These are phyloP conservation scores for Zygoascus flipseniorum DNA, from an alignment of 805 yeast species.

Conservation along the genomic window DNA sequence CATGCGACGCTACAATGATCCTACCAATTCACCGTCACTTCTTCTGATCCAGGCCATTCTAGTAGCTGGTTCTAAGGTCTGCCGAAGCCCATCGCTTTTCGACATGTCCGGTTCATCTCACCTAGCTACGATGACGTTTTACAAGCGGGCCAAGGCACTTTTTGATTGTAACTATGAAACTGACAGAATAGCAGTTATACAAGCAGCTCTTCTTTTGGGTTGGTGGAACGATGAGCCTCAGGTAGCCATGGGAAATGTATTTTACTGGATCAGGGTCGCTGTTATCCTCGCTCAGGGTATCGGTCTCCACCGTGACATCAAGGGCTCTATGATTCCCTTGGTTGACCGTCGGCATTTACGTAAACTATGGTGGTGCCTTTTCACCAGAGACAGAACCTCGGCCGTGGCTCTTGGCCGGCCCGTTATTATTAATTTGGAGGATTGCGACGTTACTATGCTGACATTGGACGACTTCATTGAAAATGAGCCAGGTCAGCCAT, in stretches of 20 bases:
- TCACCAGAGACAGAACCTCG: conserved; percentile 59
- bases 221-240: conserved; percentile 71
- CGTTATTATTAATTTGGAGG: conserved; percentile 54
- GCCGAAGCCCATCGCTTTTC: conserved; percentile 42
- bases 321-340: conserved; percentile 30
- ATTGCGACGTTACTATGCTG: conserved; percentile 70
- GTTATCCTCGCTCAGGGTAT: conserved; percentile 63
- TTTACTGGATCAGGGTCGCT: conserved; percentile 64
- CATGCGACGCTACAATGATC: conserved; percentile 47
- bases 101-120: conserved; percentile 41
- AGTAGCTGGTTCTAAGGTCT: conserved; percentile 58
- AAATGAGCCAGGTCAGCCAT: conserved; percentile 34
- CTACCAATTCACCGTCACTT: conserved; percentile 51
- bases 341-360: conserved; percentile 46
- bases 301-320: conserved; percentile 60
- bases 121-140: conserved; percentile 49
- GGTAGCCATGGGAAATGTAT: conserved; percentile 55
- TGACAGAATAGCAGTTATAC: conserved; percentile 54
- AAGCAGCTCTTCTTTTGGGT: conserved; percentile 53
- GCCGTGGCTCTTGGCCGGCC: conserved; percentile 75
- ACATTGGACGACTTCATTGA: conserved; percentile 56
- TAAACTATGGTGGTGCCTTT: conserved; percentile 71
- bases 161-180: conserved; percentile 62
- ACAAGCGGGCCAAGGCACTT: conserved; percentile 65
- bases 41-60: conserved; percentile 60